Conservation (phyloP, 2,329 filamentous ascomycete genomes). For the Cytospora chrysosperma region DNA sequence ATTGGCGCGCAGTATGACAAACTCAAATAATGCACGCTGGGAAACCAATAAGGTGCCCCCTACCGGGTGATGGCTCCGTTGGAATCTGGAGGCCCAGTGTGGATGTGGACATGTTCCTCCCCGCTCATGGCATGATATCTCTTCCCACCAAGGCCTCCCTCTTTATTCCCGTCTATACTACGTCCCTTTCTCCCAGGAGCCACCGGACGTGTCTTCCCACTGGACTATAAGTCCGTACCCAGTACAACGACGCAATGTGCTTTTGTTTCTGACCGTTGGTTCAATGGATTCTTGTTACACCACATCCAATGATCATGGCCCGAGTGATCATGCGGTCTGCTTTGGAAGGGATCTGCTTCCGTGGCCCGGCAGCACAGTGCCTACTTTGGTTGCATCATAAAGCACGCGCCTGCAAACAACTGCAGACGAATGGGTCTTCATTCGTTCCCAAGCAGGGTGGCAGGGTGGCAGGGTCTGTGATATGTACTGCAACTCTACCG, state of each 20-base stretch:
- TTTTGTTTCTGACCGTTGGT: constrained; percentile 2
- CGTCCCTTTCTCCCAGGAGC: background rate
- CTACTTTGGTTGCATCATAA: background rate
- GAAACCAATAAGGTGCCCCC: background rate
- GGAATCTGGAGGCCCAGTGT: background rate
- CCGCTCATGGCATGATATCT: background rate
- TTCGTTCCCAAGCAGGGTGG: background rate
- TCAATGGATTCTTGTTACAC: background rate
- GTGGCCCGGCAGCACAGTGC: constrained; percentile 18
- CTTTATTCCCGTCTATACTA: background rate
- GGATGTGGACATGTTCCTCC: background rate
- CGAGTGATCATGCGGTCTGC: constrained; percentile 7
- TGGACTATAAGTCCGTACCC: background rate
- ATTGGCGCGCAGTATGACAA: background rate
- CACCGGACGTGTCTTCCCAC: background rate
- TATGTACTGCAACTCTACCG: constrained; percentile 1
- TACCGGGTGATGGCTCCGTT: background rate
- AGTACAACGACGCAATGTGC: background rate
- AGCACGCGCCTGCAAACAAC: constrained; percentile 14
- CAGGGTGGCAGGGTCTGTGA: background rate
- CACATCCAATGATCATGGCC: background rate
- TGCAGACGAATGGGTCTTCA: constrained; percentile 1
- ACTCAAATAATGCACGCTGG: background rate
- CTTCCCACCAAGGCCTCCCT: background rate
- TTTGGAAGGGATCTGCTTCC: background rate